Percentiles rank a stretch among this genome's conserved stretches.
These are phyloP conservation scores for Citrus sinensis DNA, from an alignment of 345 rosid species.

Conservation along the genomic window DVS_A1.0 CM039169.1:33270501-33271000, in stretches of 20 bases:
- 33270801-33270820: background rate
- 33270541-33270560: background rate
- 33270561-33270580: conserved; percentile 77
- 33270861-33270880: background rate
- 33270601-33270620: conserved; percentile 73
- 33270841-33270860: background rate
- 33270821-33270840: background rate
- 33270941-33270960: too few relatives aligned
- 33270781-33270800: background rate
- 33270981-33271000: background rate
- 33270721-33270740: background rate
- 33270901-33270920: too few relatives aligned
- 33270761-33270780: background rate
- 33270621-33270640: conserved; percentile 12
- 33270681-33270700: background rate
- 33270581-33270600: conserved; percentile 86
- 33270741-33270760: too few relatives aligned
- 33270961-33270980: background rate
- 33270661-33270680: background rate
- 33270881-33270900: background rate
- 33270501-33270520: background rate
- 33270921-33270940: too few relatives aligned
- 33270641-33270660: conserved; percentile 8
- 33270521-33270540: background rate
- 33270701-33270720: background rate